These are phyloP conservation scores for Hemisphaericaspora subhashii DNA, from an alignment of 1,139 yeast species.

Conservation along the genomic window DNA sequence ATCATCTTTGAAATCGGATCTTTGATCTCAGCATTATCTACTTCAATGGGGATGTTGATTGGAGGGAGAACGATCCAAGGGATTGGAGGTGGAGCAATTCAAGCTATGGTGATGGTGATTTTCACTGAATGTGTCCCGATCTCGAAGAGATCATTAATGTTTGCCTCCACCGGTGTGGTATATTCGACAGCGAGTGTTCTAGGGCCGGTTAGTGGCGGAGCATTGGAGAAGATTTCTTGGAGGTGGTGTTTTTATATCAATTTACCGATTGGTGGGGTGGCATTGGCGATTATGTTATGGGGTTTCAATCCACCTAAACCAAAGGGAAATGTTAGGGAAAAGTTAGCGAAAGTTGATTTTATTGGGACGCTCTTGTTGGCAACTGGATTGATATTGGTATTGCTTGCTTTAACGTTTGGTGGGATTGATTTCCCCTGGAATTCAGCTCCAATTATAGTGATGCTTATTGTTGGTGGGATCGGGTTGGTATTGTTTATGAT, in stretches of 20 bases:
- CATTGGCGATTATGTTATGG: conserved; percentile 42
- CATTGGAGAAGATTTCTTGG: conserved; percentile 66
- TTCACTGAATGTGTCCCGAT: conserved; percentile 63
- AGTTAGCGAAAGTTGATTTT: conserved; percentile 39
- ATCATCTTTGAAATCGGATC: conserved; percentile 64
- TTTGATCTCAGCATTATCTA: conserved; percentile 57
- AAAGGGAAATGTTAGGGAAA: conserved; percentile 37
- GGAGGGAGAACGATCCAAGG: conserved; percentile 75
- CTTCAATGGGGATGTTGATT: conserved; percentile 58
- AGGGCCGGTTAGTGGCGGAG: conserved; percentile 74
- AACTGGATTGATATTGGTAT: conserved; percentile 29
- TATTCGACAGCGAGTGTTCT: conserved; percentile 54
- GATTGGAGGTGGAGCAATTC: conserved; percentile 71
- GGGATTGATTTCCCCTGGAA: conserved; percentile 37
- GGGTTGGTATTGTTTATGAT: conserved; percentile 36
- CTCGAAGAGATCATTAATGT: conserved; percentile 53
- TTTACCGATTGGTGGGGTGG: conserved; percentile 65
- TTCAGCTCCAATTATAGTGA: conserved; percentile 55
- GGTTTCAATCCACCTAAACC: conserved; percentile 60
- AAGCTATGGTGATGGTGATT: conserved; percentile 57
- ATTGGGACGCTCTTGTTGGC: conserved; percentile 32
- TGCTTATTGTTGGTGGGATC: conserved; percentile 57
- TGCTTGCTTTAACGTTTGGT: conserved; percentile 38
- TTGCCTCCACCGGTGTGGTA: conserved; percentile 50
- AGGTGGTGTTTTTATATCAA: conserved; percentile 80